These are phyloP conservation scores for Fusarium duplospermum DNA, from an alignment of 2,329 filamentous ascomycete genomes.

Conservation along the genomic window DNA sequence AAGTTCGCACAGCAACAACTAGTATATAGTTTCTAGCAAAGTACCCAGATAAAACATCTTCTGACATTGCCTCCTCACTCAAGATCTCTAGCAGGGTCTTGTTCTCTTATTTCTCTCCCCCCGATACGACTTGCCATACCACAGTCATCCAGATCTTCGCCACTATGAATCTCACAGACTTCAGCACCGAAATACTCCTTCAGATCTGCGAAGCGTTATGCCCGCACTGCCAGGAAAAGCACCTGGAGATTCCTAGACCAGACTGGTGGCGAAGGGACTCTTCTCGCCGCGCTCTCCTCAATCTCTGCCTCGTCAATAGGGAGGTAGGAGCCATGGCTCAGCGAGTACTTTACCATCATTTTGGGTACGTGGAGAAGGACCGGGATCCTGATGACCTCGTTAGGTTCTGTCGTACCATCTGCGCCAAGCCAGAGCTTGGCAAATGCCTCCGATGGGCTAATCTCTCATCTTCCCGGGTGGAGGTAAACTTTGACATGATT, in stretches of 20 bases:
- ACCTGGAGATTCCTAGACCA: neutral
- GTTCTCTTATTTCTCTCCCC: neutral
- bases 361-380: neutral
- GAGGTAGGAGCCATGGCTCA: slow-evolving; percentile 10
- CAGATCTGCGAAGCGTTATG: slow-evolving; percentile 15
- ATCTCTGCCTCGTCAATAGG: neutral
- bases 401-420: slow-evolving; percentile 4
- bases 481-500: neutral
- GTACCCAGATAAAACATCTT: neutral
- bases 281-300: neutral
- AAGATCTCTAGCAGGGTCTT: neutral
- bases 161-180: neutral
- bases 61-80: neutral
- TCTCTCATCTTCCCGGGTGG: neutral
- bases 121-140: neutral
- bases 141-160: neutral
- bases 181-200: neutral
- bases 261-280: neutral
- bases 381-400: neutral
- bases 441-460: neutral
- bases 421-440: neutral
- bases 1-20: neutral
- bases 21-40: neutral
- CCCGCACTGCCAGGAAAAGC: slow-evolving; percentile 11
- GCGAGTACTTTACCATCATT: slow-evolving; percentile 8